Conservation (phyloP, 2,329 filamentous ascomycete genomes). For the Colletotrichum sp. region DNA sequence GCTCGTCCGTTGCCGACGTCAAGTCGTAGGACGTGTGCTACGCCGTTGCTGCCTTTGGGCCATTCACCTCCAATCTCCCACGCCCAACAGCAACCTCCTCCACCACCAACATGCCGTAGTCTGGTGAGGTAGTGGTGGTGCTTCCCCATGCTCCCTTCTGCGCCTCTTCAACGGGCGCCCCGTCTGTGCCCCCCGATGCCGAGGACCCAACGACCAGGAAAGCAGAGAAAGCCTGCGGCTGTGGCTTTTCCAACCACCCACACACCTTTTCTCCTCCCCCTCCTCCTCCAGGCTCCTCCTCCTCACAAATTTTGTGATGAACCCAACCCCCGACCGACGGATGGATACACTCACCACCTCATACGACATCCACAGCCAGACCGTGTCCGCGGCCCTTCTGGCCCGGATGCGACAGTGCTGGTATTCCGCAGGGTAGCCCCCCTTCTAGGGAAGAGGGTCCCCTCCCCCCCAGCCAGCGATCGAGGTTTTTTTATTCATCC, state of each 20-base stretch:
- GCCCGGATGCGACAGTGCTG: constrained; percentile 8
- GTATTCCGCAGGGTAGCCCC: background rate
- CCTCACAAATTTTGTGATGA: background rate
- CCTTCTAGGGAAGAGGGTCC: background rate
- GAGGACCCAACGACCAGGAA: constrained; percentile 3
- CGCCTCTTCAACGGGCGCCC: constrained; percentile 10
- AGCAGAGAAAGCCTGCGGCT: background rate
- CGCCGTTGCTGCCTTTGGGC: background rate
- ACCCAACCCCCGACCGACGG: background rate
- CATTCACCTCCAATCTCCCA: background rate
- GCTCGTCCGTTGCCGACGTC: background rate
- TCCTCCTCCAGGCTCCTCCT: background rate
- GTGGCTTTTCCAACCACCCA: background rate
- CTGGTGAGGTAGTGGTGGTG: background rate
- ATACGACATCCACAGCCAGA: constrained; percentile 14
- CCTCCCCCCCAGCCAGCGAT: background rate
- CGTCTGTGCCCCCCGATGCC: constrained; percentile 7
- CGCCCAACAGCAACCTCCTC: background rate
- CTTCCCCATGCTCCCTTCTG: background rate
- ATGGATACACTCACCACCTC: background rate
- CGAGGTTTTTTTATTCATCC: background rate
- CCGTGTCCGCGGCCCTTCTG: constrained; percentile 19
- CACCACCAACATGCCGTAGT: background rate
- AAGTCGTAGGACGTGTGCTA: background rate
- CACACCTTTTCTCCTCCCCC: background rate